A percentile compares a stretch with the other conserved stretches of the same genome.
These are phyloP conservation scores for Stropharia rugosoannulata DNA, from an alignment of 768 basidiomycete genomes.

Conservation along the genomic window DNA sequence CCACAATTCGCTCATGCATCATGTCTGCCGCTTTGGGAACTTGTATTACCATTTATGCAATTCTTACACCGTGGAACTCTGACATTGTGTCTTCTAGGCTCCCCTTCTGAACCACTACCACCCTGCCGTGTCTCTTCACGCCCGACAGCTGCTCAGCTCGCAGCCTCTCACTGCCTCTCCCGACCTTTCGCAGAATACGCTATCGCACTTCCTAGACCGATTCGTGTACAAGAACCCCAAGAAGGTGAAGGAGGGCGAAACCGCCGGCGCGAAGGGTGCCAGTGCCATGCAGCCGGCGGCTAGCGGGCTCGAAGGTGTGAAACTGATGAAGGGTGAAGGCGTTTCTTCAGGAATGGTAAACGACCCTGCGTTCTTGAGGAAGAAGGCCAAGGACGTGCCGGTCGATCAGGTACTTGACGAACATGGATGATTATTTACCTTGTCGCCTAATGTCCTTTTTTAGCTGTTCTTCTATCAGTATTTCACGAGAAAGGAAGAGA, in stretches of 20 bases:
- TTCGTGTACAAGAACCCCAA: constrained; percentile 98
- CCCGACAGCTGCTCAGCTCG: constrained; percentile 72
- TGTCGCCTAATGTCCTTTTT: neutral
- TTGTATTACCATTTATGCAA: constrained; percentile 50
- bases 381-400: constrained; percentile 68
- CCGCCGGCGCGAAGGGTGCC: constrained; percentile 30
- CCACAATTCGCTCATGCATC: constrained; percentile 85
- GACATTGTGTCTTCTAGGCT: constrained; percentile 38
- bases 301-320: constrained; percentile 66
- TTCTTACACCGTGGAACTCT: neutral
- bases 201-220: constrained; percentile 93
- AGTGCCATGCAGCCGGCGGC: constrained; percentile 97
- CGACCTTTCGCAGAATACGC: constrained; percentile 89
- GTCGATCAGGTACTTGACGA: constrained; percentile 72
- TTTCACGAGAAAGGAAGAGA: constrained; percentile 71
- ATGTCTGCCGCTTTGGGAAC: constrained; percentile 83
- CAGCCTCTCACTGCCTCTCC: constrained; percentile 78
- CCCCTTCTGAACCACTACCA: constrained; percentile 88
- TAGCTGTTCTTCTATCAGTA: constrained; percentile 92
- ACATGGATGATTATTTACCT: neutral
- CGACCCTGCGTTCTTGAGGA: constrained; percentile 71
- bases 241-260: constrained; percentile 38
- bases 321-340: constrained; percentile 64
- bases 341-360: constrained; percentile 58
- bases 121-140: constrained; percentile 85